phyloP scores from a whole-genome alignment of 73 alveolate species.

The Urostyla sp. region DNA sequence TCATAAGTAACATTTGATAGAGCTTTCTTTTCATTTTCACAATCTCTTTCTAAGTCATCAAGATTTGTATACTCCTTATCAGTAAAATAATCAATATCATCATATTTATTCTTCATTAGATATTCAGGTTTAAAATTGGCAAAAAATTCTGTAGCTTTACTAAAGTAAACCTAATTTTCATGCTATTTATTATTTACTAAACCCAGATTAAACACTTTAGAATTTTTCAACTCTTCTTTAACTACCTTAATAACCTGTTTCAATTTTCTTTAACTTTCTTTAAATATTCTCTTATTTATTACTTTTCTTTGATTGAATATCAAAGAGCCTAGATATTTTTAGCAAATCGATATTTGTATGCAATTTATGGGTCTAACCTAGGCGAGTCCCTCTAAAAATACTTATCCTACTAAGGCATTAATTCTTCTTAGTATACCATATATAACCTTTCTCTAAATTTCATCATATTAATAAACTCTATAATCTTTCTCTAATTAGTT shows the following conservation, averaged over 20 bases:
- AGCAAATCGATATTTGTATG: not conserved
- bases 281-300: not conserved
- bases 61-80: not conserved
- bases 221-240: constrained; percentile 7
- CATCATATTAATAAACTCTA: constrained; percentile 33
- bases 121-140: not conserved
- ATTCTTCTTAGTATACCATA: constrained; percentile 53
- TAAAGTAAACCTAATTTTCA: not conserved
- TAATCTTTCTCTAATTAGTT: constrained; percentile 31
- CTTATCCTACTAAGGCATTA: constrained; percentile 46
- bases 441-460: constrained; percentile 40
- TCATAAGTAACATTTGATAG: constrained; percentile 16
- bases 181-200: not conserved
- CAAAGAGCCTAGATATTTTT: constrained; percentile 33
- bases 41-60: not conserved
- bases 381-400: constrained; percentile 5
- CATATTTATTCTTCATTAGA: not conserved
- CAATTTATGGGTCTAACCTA: constrained; percentile 6
- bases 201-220: not conserved
- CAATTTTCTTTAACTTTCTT: not conserved
- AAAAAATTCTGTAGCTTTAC: constrained; percentile 6
- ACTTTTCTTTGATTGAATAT: constrained; percentile 31
- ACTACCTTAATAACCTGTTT: not conserved
- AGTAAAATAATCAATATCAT: not conserved
- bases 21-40: not conserved